phyloP scores from a whole-genome alignment of 1,284 basidiomycete species.

The Calocybe gambosa region DNA sequence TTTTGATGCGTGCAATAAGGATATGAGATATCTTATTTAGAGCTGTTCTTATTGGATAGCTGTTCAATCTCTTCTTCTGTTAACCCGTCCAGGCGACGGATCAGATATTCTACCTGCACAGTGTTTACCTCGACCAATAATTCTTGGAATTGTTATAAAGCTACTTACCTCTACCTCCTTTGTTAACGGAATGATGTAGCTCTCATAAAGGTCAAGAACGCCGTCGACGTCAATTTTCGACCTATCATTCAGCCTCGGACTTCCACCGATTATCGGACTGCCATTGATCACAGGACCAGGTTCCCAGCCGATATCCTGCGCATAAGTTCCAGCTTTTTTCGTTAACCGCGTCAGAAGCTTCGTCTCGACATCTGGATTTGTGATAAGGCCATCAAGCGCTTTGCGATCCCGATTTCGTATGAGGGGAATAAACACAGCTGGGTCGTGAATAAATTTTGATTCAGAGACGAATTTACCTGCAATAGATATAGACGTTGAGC shows the following conservation, averaged over 20 bases:
- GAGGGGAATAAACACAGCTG: constrained; percentile 86
- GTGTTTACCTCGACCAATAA: neutral
- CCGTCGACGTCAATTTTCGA: constrained; percentile 90
- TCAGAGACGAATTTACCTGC: constrained; percentile 98
- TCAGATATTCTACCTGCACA: constrained; percentile 82
- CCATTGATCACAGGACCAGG: constrained; percentile 42
- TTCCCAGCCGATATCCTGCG: constrained; percentile 80
- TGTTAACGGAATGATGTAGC: constrained; percentile 94
- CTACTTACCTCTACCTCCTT: constrained; percentile 92
- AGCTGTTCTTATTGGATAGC: constrained; percentile 27
- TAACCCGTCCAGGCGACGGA: constrained; percentile 79
- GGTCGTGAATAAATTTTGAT: constrained; percentile 86
- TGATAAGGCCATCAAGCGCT: constrained; percentile 82
- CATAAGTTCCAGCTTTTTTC: constrained; percentile 92
- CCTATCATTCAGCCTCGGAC: constrained; percentile 22
- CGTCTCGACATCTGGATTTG: constrained; percentile 92
- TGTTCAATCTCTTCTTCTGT: constrained; percentile 74
- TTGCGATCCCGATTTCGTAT: constrained; percentile 74
- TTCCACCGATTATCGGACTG: constrained; percentile 18
- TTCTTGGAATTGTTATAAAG: neutral
- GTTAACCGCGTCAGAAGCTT: constrained; percentile 81
- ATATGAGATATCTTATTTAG: neutral
- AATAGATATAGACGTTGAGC: neutral
- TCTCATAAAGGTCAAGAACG: constrained; percentile 89
- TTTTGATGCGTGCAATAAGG: neutral